These are phyloP conservation scores for Basipetospora chlamydospora DNA, from an alignment of 2,329 filamentous ascomycete species.

Conservation along the genomic window DNA sequence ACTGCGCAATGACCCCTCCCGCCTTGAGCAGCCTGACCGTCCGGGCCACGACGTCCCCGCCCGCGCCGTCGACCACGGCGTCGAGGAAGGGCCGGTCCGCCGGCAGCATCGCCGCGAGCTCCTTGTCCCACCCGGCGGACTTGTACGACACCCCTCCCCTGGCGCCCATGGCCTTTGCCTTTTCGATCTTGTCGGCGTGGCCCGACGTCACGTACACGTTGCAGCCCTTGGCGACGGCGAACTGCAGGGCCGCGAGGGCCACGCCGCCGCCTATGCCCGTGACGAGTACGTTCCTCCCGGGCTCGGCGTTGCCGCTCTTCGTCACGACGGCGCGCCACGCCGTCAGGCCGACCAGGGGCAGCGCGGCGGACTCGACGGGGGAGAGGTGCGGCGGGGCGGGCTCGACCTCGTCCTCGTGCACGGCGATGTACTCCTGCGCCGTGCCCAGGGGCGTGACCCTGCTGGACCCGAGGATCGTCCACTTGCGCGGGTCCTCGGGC, in stretches of 20 bases:
- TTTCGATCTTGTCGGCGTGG: slow-evolving; percentile 58
- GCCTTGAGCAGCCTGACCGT: slow-evolving; percentile 55
- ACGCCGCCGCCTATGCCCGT: slow-evolving; percentile 92
- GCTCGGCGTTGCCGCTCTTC: slow-evolving; percentile 52
- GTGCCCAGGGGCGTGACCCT: slow-evolving; percentile 52
- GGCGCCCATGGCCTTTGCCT: slow-evolving; percentile 59
- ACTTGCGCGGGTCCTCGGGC: slow-evolving; percentile 48
- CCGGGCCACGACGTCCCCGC: slow-evolving; percentile 66
- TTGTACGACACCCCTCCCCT: slow-evolving; percentile 73
- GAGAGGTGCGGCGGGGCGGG: slow-evolving; percentile 58
- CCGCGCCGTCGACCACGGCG: slow-evolving; percentile 80
- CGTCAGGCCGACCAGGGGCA: slow-evolving; percentile 76
- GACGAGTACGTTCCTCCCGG: slow-evolving; percentile 62
- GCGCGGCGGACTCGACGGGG: slow-evolving; percentile 61
- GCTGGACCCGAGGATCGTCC: slow-evolving; percentile 57
- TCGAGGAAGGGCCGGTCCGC: slow-evolving; percentile 56
- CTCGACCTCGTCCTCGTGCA: slow-evolving; percentile 62
- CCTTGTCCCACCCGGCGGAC: slow-evolving; percentile 66
- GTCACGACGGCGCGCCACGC: slow-evolving; percentile 75
- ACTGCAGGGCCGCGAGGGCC: slow-evolving; percentile 66
- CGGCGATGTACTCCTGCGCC: slow-evolving; percentile 55
- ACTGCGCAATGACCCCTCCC: slow-evolving; percentile 72
- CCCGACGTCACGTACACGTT: slow-evolving; percentile 74
- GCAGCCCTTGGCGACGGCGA: slow-evolving; percentile 59
- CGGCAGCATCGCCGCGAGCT: slow-evolving; percentile 48